Percentiles rank a stretch among this genome's conserved stretches.
phyloP scores from a whole-genome alignment of 805 yeast genomes.

The Candida nemodendra region DNA sequence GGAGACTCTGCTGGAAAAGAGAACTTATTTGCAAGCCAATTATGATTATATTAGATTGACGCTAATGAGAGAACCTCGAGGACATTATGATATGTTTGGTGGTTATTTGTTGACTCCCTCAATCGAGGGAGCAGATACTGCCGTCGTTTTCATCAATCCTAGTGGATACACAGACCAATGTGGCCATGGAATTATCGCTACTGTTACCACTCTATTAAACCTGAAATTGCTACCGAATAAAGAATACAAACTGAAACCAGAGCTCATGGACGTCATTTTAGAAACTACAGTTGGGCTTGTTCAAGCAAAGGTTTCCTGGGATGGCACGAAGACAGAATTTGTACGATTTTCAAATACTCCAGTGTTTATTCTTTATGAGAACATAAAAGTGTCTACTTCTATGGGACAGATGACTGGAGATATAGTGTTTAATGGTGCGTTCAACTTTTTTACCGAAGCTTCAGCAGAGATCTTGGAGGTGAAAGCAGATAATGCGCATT shows the following conservation, averaged over 20 bases:
- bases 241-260: slow-evolving; percentile 21
- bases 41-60: slow-evolving; percentile 26
- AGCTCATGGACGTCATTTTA: slow-evolving; percentile 17
- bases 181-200: slow-evolving; percentile 31
- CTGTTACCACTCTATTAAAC: slow-evolving; percentile 21
- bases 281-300: slow-evolving; percentile 30
- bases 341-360: slow-evolving; percentile 27
- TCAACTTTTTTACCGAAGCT: slow-evolving; percentile 23
- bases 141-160: slow-evolving; percentile 26
- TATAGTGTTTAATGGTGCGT: slow-evolving; percentile 29
- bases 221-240: slow-evolving; percentile 19
- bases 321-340: slow-evolving; percentile 23
- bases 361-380: slow-evolving; percentile 18
- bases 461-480: slow-evolving; percentile 11
- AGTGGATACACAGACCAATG: slow-evolving; percentile 31
- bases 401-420: slow-evolving; percentile 24
- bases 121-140: slow-evolving; percentile 24
- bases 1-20: slow-evolving; percentile 21
- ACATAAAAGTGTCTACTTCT: slow-evolving; percentile 15
- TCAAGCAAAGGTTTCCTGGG: slow-evolving; percentile 23
- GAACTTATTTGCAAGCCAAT: slow-evolving; percentile 16
- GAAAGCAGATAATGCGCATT: slow-evolving; percentile 19
- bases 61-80: slow-evolving; percentile 29
- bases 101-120: slow-evolving; percentile 23
- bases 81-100: slow-evolving; percentile 32